phyloP scores from a whole-genome alignment of 2,329 filamentous ascomycete species.

The Sclerotinia subarctica region DNA sequence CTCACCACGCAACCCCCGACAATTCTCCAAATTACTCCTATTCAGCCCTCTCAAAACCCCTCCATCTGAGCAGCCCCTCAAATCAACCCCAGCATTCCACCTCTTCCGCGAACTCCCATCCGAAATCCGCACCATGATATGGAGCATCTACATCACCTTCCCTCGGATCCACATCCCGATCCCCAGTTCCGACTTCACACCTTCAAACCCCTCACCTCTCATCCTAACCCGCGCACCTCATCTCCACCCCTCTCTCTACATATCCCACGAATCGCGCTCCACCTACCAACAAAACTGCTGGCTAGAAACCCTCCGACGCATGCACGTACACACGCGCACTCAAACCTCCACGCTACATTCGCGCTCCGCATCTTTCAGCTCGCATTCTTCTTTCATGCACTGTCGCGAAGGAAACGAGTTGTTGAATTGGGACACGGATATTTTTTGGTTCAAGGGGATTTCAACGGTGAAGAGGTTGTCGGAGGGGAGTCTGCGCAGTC shows the following conservation, averaged over 20 bases:
- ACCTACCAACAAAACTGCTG: slow-evolving; percentile 12
- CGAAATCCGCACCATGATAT: slow-evolving; percentile 11
- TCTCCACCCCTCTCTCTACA: background rate
- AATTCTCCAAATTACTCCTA: background rate
- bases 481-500: background rate
- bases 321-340: background rate
- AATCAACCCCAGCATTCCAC: background rate
- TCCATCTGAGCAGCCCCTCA: background rate
- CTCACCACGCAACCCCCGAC: background rate
- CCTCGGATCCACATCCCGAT: slow-evolving; percentile 4
- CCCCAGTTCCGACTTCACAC: background rate
- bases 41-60: background rate
- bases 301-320: background rate
- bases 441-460: slow-evolving; percentile 15
- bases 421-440: background rate
- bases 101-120: slow-evolving; percentile 10
- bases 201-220: slow-evolving; percentile 7
- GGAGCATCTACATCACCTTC: background rate
- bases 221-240: background rate
- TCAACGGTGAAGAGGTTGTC: background rate
- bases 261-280: slow-evolving; percentile 8
- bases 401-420: background rate
- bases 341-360: background rate
- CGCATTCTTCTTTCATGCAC: background rate
- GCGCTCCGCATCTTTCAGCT: too few relatives aligned